Conservation (phyloP, 768 basidiomycete species). For the Lentinula detonsa region DNA sequence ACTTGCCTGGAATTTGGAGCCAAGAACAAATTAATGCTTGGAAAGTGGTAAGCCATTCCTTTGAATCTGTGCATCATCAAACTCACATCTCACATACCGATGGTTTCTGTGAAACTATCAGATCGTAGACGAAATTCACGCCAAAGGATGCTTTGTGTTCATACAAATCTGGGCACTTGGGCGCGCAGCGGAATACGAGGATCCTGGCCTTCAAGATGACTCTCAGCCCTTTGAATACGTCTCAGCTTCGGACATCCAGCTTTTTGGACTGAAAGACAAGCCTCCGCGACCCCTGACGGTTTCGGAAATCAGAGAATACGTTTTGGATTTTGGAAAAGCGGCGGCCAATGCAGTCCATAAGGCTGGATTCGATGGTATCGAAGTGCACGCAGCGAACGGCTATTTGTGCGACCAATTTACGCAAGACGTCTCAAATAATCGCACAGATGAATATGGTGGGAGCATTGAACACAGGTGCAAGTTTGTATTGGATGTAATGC, state of each 20-base stretch:
- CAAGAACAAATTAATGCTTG: slow-evolving; percentile 44
- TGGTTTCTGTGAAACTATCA: slow-evolving; percentile 4
- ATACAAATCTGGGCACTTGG: slow-evolving; percentile 31
- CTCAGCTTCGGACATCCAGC: slow-evolving; percentile 14
- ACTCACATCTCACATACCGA: not conserved
- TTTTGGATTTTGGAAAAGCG: slow-evolving; percentile 31
- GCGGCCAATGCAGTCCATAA: slow-evolving; percentile 32
- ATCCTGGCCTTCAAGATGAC: slow-evolving; percentile 5
- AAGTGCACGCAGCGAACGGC: slow-evolving; percentile 22
- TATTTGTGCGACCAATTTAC: slow-evolving; percentile 25
- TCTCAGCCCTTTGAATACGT: slow-evolving; percentile 13
- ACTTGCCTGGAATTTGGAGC: slow-evolving; percentile 55
- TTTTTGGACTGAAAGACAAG: not conserved
- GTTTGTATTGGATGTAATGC: slow-evolving; percentile 38
- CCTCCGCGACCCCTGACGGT: slow-evolving; percentile 25
- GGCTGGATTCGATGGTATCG: slow-evolving; percentile 52
- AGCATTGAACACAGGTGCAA: slow-evolving; percentile 39
- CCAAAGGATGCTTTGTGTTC: slow-evolving; percentile 37
- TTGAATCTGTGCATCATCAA: not conserved
- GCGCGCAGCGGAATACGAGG: not conserved
- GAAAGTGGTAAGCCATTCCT: slow-evolving; percentile 26
- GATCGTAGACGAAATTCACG: slow-evolving; percentile 44
- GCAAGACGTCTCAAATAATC: slow-evolving; percentile 30
- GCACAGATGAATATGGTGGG: slow-evolving; percentile 49
- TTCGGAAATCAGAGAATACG: slow-evolving; percentile 31